Percentiles rank a stretch among this genome's conserved stretches.
phyloP scores from a whole-genome alignment of 192 early-diverging fungal genomes.

The Haplosporangium gracile region DNA sequence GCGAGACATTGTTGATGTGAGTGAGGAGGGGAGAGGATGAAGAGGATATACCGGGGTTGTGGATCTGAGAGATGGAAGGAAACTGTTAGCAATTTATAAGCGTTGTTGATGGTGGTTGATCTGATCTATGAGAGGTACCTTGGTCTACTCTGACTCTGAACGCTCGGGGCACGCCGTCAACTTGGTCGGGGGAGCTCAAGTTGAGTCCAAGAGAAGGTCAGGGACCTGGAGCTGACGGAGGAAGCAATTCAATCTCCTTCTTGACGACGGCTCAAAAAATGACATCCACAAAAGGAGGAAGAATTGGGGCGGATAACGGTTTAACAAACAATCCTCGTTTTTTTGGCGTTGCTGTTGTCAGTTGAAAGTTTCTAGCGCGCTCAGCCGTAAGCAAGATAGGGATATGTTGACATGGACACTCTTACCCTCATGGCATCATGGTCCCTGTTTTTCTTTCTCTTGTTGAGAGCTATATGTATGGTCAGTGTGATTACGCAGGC shows the following conservation, averaged over 20 bases:
- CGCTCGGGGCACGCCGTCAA: not conserved
- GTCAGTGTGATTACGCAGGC: not conserved
- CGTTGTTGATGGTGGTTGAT: not conserved
- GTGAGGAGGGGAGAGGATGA: not conserved
- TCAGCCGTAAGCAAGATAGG: not conserved
- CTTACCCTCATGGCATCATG: not conserved
- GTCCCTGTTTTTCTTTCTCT: not conserved
- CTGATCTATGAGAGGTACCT: not conserved
- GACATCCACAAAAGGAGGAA: not conserved
- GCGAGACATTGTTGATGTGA: constrained; percentile 28
- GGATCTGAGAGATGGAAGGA: not conserved
- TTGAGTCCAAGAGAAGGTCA: not conserved
- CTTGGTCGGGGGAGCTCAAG: constrained; percentile 1
- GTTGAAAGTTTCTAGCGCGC: not conserved
- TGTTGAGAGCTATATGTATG: not conserved
- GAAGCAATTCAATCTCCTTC: not conserved
- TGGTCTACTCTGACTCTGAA: not conserved
- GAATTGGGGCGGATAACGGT: not conserved
- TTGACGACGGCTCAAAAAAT: not conserved
- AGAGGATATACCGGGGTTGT: not conserved
- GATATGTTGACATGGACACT: not conserved
- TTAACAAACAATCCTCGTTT: not conserved
- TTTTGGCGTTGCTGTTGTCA: not conserved
- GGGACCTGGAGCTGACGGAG: not conserved
- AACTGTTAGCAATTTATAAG: not conserved